Base-by-base conservation (phyloP, 768 basidiomycete genomes). In the Punctularia strigosozonata region DNA sequence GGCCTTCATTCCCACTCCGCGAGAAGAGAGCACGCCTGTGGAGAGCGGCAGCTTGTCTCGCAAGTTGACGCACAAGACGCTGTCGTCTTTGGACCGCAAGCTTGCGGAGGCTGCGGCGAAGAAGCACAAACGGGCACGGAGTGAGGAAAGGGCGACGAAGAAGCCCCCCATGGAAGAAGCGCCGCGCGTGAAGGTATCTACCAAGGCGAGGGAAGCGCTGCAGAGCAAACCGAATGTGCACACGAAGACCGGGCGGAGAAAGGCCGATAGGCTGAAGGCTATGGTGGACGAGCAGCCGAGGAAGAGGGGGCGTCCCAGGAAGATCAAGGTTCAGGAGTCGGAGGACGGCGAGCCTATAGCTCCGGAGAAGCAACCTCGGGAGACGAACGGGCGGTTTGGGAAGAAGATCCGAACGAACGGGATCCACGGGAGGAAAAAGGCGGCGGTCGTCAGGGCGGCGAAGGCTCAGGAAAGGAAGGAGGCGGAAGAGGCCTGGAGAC, bases 371-470 rank as follows among this genome's bases (percentile, higher is more conserved):
- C 80, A 82, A 48, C 80, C 80, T 2, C 66, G 80, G 41, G 70
- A 74, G 38, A 58, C 57, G 14, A 80, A 81, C 45, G 80, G 80
- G 31, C 65, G 77, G 14, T 82, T 83, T 46, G 77, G 77, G 25
- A 76, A 71, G 60, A 80, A 80, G 52, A 63, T 59, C 25, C 60
- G 58, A 14, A 69, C 65, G 10, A 64, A 69, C 35, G 67, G 68
- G 36, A 62, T 55, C 49, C 63, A 58, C 40, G 50, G 61, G 43
- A 61, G 65, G 48, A 66, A 55, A 51, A 53, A 57, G 37, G 40
- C 55, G 38, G 26, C 44, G 34, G 26, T 43, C 34, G 50, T 24
- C 53, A 37, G 35, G 47, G 37, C 44, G 50, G 45, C 44, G 39
- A 12, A 8, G 20, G 20, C 33, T 58, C 17, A 56, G 40, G 59